phyloP scores from a whole-genome alignment of 2,329 filamentous ascomycete species.

The Pseudocercospora cruenta region DNA sequence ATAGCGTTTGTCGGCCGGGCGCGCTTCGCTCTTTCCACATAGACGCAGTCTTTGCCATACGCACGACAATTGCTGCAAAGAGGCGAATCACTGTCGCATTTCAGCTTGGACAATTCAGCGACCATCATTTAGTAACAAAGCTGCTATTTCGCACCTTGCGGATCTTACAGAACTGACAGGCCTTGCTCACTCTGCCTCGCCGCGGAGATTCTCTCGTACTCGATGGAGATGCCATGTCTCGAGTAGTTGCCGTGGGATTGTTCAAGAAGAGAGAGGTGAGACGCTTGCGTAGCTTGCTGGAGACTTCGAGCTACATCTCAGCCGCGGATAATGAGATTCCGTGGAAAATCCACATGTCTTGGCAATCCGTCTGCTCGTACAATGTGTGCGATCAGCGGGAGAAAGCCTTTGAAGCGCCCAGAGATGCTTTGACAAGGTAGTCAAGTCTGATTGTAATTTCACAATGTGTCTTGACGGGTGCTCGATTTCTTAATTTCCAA shows the following conservation, averaged over 20 bases:
- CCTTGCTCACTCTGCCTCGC: conserved; percentile 10
- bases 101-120: conserved; percentile 46
- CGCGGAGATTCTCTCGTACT: conserved; percentile 3
- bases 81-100: conserved; percentile 53
- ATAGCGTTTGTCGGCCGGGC: conserved; percentile 33
- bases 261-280: background rate
- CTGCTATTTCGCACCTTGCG: conserved; percentile 1
- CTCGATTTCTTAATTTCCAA: too few species aligned
- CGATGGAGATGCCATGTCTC: conserved; percentile 5
- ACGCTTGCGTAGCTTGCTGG: too few species aligned
- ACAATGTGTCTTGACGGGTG: too few species aligned
- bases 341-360: background rate
- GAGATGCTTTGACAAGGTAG: too few species aligned
- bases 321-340: background rate
- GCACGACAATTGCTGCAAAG: conserved; percentile 52
- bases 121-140: background rate
- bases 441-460: too few species aligned
- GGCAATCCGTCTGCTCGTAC: background rate
- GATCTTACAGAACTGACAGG: conserved; percentile 14
- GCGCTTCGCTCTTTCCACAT: conserved; percentile 42
- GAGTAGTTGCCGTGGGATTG: background rate
- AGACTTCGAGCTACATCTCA: background rate
- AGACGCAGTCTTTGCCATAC: conserved; percentile 51
- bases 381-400: too few species aligned
- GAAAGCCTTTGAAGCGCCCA: too few species aligned